Evolutionary conservation across 2,329 filamentous ascomycete species (phyloP), one percentile per base, ranked within the genome.

Genomic region (Aspergillus pseudotamarii): DNA sequence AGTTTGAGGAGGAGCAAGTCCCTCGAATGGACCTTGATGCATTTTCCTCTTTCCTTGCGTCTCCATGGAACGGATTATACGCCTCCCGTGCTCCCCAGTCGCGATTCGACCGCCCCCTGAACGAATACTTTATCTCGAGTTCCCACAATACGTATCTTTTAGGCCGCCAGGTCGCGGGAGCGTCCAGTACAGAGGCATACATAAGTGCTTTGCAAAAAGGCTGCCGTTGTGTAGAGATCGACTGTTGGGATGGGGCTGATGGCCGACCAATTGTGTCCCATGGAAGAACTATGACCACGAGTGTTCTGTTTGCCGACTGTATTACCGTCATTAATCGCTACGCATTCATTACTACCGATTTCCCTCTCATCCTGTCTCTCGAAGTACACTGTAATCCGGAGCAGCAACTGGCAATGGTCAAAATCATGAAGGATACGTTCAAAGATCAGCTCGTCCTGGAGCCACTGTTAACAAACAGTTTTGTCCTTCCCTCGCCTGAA

Each of bases 91-190:
- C 87, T n/a, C 78, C 85, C 14, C 80, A 87, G 32, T 87, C 88
- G 60, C 82, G 82, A 6, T 87, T 97, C 60, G 89, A 96, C 73
- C 88, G 91, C 28, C 95, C 95, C 0, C 82, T 98, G 76, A 97
- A 96, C 75, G 94, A 98, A 75, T 99, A 99, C 78, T 97, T 93
- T 82, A 95, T 99, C 69, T 98, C 94, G 1, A 97, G 94, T 81
- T 98, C 95, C 1, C 95, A 99, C 83, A 99, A 99, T 79, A 99
- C 95, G 0, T 99, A 99, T 73, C 88, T 99, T 0, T 84, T 96
- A 5, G 95, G 95, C 16, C 89, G 94, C 59, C 95, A 99, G 76
- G 89, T 98, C 2, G 91, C 89, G 12, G 94, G 94, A 32, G 87
- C 91, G 51, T 97, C 95, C 2, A 98, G 94, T 73, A 91, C 96